phyloP scores from a whole-genome alignment of 1,284 basidiomycete species.

The Papiliotrema terrestris region DNA sequence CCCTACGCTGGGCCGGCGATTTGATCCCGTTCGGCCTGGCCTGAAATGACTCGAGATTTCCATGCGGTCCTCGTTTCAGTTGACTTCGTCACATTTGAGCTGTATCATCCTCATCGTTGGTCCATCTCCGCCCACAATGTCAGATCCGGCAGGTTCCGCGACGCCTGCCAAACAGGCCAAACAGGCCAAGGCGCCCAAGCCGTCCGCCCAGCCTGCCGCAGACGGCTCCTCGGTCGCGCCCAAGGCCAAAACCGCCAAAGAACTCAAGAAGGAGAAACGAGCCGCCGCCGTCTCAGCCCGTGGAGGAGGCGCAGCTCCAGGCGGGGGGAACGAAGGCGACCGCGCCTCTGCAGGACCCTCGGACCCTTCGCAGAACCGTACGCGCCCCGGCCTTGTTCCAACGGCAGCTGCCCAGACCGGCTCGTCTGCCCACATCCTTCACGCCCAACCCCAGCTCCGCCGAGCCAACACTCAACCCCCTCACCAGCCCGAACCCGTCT shows the following conservation, averaged over 20 bases:
- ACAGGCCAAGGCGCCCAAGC: slow-evolving; percentile 1
- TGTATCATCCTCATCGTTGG: background rate
- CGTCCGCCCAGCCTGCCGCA: background rate
- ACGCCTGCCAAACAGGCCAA: background rate
- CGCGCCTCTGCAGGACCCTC: background rate
- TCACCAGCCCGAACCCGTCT: slow-evolving; percentile 1
- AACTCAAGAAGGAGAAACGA: slow-evolving; percentile 46
- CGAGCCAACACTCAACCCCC: background rate
- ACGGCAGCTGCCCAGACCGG: background rate
- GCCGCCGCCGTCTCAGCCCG: slow-evolving; percentile 45
- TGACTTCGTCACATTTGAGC: background rate
- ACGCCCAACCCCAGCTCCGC: background rate
- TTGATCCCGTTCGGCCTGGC: background rate
- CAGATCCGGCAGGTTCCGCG: background rate
- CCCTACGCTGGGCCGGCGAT: background rate
- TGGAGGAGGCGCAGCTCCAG: slow-evolving; percentile 6
- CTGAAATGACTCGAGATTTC: background rate
- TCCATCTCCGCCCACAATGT: background rate
- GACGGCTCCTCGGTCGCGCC: background rate
- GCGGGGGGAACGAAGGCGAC: background rate
- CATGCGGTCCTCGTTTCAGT: background rate
- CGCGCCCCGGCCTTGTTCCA: background rate
- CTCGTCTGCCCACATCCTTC: background rate
- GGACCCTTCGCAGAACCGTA: background rate
- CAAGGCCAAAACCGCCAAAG: slow-evolving; percentile 42